Percentiles rank a stretch among this genome's conserved stretches.
These are phyloP conservation scores for Colletotrichum orchidophilum DNA, from an alignment of 2,329 filamentous ascomycete genomes.

Conservation along the genomic window DNA sequence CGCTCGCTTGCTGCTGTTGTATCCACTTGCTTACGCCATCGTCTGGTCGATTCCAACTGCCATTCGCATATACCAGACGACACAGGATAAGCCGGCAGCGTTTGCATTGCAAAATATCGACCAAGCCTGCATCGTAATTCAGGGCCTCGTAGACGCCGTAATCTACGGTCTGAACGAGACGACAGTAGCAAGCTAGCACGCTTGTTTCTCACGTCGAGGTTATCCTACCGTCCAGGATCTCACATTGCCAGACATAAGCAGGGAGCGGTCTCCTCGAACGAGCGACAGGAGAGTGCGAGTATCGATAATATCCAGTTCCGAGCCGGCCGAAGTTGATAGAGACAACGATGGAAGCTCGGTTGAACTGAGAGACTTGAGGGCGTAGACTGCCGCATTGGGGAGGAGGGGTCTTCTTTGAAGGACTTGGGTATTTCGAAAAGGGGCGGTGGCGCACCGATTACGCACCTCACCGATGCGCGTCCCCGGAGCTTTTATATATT, in stretches of 20 bases:
- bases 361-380: constrained; percentile 7
- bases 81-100: constrained; percentile 43
- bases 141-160: constrained; percentile 51
- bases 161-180: constrained; percentile 46
- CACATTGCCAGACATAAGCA: background rate
- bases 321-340: background rate
- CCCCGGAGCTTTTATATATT: background rate
- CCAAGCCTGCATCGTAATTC: constrained; percentile 51
- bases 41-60: constrained; percentile 52
- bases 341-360: background rate
- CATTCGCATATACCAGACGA: constrained; percentile 51
- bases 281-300: background rate
- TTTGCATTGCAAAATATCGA: constrained; percentile 48
- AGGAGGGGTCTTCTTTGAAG: background rate
- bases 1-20: constrained; percentile 52
- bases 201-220: background rate
- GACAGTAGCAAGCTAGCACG: constrained; percentile 17
- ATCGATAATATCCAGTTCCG: background rate
- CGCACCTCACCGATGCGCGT: background rate
- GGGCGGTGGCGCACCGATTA: background rate
- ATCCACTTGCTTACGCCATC: constrained; percentile 51
- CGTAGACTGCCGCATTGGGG: background rate
- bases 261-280: background rate
- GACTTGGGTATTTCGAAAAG: background rate
- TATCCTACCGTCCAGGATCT: background rate